Evolutionary conservation across 768 basidiomycete genomes (phyloP).

Genomic region (Boletus edulis): DNA sequence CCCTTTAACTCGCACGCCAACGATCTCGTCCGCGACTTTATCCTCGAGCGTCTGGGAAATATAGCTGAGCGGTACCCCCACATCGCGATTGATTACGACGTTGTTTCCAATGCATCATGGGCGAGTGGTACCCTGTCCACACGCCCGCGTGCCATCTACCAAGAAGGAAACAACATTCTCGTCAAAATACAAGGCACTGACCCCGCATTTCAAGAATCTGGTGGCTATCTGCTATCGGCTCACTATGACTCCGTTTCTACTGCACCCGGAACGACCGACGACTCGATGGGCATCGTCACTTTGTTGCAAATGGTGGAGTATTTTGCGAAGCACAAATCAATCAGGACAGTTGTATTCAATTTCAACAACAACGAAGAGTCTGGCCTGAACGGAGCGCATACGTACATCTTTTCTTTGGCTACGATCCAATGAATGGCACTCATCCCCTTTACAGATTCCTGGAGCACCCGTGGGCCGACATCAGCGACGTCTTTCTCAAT

Average conservation of each 20-base stretch:
- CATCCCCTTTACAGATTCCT: slow-evolving; percentile 47
- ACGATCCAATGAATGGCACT: not conserved
- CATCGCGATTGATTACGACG: slow-evolving; percentile 52
- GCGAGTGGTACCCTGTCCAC: slow-evolving; percentile 17
- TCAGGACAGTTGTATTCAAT: slow-evolving; percentile 72
- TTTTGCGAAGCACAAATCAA: slow-evolving; percentile 46
- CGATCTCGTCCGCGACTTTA: slow-evolving; percentile 58
- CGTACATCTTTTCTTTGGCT: slow-evolving; percentile 36
- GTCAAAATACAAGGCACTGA: slow-evolving; percentile 60
- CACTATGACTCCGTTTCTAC: slow-evolving; percentile 83
- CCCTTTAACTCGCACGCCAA: slow-evolving; percentile 80
- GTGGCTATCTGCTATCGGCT: slow-evolving; percentile 70
- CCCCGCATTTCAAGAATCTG: slow-evolving; percentile 26
- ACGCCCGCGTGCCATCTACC: slow-evolving; percentile 41
- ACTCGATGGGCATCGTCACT: slow-evolving; percentile 71
- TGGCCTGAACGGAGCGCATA: slow-evolving; percentile 68
- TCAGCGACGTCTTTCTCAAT: slow-evolving; percentile 70
- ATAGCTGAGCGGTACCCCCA: slow-evolving; percentile 44
- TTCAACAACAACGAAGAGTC: slow-evolving; percentile 88
- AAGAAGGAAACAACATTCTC: slow-evolving; percentile 66
- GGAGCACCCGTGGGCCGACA: slow-evolving; percentile 70
- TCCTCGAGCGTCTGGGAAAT: slow-evolving; percentile 51
- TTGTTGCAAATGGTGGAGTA: slow-evolving; percentile 64
- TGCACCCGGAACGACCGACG: slow-evolving; percentile 72
- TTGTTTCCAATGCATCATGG: slow-evolving; percentile 51